phyloP scores from a whole-genome alignment of 73 alveolate species.

The Tetrahymena elliotti region DNA sequence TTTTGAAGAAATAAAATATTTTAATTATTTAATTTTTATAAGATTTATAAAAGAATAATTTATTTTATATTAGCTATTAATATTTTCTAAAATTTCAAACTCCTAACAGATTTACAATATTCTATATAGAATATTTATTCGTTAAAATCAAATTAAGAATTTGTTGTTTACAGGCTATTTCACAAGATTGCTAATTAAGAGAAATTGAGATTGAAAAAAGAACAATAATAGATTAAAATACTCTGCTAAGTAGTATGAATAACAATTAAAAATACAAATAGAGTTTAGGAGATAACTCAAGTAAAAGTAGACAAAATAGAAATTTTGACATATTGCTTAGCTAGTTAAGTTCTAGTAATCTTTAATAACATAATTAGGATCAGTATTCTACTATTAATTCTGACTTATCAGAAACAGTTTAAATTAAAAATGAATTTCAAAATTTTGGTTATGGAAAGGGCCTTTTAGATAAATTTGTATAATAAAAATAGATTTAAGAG shows the following conservation, averaged over 20 bases:
- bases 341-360: neutral
- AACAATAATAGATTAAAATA: neutral
- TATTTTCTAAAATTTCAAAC: neutral
- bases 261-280: neutral
- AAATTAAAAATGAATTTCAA: neutral
- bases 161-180: too few relatives aligned
- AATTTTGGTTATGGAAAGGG: neutral
- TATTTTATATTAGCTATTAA: neutral
- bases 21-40: too few relatives aligned
- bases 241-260: neutral
- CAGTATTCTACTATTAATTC: neutral
- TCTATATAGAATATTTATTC: neutral
- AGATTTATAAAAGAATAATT: neutral
- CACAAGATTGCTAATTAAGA: too few relatives aligned
- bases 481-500: neutral
- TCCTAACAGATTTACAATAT: neutral
- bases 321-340: neutral
- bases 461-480: neutral
- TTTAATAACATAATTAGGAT: neutral
- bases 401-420: neutral
- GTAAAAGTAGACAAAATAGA: neutral
- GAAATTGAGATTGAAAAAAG: neutral
- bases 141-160: neutral
- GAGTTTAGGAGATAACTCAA: neutral
- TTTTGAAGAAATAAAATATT: too few relatives aligned